A percentile compares a stretch with the other conserved stretches of the same genome.
Evolutionary conservation across 345 rosid genomes (phyloP).

Genomic region (Camelina neglecta): DNA sequence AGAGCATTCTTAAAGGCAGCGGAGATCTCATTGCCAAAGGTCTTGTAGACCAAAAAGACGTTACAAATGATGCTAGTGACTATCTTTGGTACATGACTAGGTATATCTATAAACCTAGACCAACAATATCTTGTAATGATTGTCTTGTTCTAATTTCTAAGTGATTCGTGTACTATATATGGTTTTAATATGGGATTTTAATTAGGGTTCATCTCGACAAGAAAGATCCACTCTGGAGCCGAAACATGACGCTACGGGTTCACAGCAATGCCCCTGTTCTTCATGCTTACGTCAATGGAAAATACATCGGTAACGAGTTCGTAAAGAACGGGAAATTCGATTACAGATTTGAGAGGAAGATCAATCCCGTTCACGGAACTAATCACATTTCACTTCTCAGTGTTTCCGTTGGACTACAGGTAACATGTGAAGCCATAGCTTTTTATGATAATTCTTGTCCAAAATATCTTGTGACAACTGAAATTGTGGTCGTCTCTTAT

Average conservation of each 20-base stretch:
- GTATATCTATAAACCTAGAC: slow-evolving; percentile 43
- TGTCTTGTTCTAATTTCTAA: background rate
- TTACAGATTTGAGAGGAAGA: slow-evolving; percentile 40
- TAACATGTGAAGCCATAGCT: slow-evolving; percentile 22
- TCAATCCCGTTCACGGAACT: slow-evolving; percentile 41
- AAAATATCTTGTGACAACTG: background rate
- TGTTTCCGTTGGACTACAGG: slow-evolving; percentile 60
- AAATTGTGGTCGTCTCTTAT: slow-evolving; percentile 4
- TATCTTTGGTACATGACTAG: slow-evolving; percentile 78
- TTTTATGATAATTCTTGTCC: background rate
- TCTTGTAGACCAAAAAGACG: slow-evolving; percentile 63
- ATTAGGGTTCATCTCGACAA: slow-evolving; percentile 46
- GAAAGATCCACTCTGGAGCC: slow-evolving; percentile 56
- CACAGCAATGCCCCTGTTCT: slow-evolving; percentile 59
- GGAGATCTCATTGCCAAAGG: slow-evolving; percentile 41
- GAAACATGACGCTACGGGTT: slow-evolving; percentile 50
- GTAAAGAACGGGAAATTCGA: slow-evolving; percentile 32
- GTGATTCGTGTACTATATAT: slow-evolving; percentile 7
- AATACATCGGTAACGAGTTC: slow-evolving; percentile 47
- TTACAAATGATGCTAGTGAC: slow-evolving; percentile 58
- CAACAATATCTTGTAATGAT: background rate
- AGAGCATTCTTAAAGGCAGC: slow-evolving; percentile 42
- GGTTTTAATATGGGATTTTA: background rate
- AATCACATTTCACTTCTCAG: slow-evolving; percentile 54
- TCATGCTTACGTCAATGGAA: slow-evolving; percentile 65